Base-by-base conservation (phyloP, 257 asterid genomes). In the Solanum sejunctum region DNA sequence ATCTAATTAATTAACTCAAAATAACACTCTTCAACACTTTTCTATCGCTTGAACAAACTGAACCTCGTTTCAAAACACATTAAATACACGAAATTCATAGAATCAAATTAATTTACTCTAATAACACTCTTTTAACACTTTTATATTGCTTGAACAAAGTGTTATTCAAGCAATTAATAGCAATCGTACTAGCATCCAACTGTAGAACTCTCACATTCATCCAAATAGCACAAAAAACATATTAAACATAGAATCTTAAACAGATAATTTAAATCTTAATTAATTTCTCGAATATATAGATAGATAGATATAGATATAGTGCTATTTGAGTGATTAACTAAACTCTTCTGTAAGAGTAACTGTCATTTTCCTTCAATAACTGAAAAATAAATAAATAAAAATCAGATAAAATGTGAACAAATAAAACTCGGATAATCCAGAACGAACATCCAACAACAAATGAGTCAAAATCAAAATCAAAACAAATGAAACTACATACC, bases 401-500 rank as follows among this genome's bases (percentile, higher is more conserved):
- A 63, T 43, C 18, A 10, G 52, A 45, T 7, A 21, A n/a, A 73
- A 21, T 47, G 47, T 32, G 10, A 61, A 58, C 20, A 58, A 47
- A 28, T 10, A 32, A 28, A 73, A 45, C 41, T 73, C 41, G 47
- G n/a, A 51, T n/a, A 2, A 23, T 47, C 79, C 39, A 45, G 11
- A 83, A 85, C 51, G 81, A 32, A 23, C 70, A 43, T 58, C 21
- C 28, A 67, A 85, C 32, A 58, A 78, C 80, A 16, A 80, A 52
- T 12, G 49, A 26, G 26, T n/a, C 66, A n/a, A 70, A 39, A 16
- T 49, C 12, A 17, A 23, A 49, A 52, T 23, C 20, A 26, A 78
- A 6, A 71, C 7, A 3, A 71, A 66, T 15, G 54, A 75, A 60
- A 6, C 1, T 7, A 79, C 79, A 86, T 90, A 95, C 97, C 94